These are phyloP conservation scores for Gloeostereum incarnatum DNA, from an alignment of 768 basidiomycete genomes.

Conservation along the genomic window DNA sequence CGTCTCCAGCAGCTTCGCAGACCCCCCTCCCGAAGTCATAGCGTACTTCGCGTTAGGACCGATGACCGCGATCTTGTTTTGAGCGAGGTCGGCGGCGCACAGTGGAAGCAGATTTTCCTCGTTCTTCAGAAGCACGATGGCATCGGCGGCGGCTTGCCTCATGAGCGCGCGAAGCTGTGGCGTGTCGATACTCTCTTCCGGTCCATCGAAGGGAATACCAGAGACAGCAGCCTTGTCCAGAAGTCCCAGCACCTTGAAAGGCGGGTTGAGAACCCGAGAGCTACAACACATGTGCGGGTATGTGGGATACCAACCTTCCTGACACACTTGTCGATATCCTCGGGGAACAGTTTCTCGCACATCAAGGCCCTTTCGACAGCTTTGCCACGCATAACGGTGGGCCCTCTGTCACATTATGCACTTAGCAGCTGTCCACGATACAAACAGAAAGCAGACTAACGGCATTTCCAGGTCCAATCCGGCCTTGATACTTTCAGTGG, in stretches of 20 bases:
- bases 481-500: conserved; percentile 43
- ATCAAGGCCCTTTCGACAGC: conserved; percentile 29
- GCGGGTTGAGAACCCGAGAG: not conserved
- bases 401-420: conserved; percentile 22
- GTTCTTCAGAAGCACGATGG: conserved; percentile 56
- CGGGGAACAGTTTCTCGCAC: conserved; percentile 30
- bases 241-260: conserved; percentile 33
- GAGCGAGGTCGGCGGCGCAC: conserved; percentile 5
- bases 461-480: conserved; percentile 63
- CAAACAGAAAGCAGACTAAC: conserved; percentile 35
- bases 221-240: conserved; percentile 37
- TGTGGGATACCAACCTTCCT: conserved; percentile 16
- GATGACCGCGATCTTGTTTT: conserved; percentile 47
- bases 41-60: conserved; percentile 51
- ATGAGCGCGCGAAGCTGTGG: conserved; percentile 36
- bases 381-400: conserved; percentile 36
- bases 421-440: conserved; percentile 11
- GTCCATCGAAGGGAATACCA: conserved; percentile 44
- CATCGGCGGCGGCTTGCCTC: conserved; percentile 42
- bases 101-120: conserved; percentile 41
- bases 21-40: conserved; percentile 51
- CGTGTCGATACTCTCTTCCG: conserved; percentile 35
- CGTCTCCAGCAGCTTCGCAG: conserved; percentile 38
- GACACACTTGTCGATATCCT: conserved; percentile 30
- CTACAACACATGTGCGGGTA: too few species aligned